Conservation (phyloP, 768 basidiomycete species). For the Aureoboletus auriporus region DNA sequence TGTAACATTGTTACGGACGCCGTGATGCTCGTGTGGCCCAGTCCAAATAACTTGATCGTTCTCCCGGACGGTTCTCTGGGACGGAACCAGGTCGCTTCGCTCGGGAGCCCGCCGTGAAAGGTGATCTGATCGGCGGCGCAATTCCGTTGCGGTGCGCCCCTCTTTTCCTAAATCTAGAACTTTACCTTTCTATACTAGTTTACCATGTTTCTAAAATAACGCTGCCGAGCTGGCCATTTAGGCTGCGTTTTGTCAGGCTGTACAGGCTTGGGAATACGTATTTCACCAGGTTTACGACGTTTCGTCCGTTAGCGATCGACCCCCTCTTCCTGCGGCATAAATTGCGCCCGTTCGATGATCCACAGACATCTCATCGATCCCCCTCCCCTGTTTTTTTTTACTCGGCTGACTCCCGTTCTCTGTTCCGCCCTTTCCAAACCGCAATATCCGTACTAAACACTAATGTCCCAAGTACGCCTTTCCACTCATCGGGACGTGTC, state of each 20-base stretch:
- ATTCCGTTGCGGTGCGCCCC: not conserved
- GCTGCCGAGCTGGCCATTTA: constrained; percentile 19
- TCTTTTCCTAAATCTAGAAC: constrained; percentile 26
- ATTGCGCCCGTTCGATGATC: constrained; percentile 19
- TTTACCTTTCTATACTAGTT: constrained; percentile 22
- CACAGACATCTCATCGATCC: constrained; percentile 6
- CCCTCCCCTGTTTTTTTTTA: constrained; percentile 5
- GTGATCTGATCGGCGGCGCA: constrained; percentile 21
- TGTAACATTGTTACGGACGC: constrained; percentile 8
- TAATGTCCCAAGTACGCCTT: constrained; percentile 25
- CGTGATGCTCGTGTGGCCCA: constrained; percentile 6
- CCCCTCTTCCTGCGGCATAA: constrained; percentile 25
- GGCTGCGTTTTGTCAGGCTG: constrained; percentile 25
- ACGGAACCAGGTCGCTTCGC: constrained; percentile 13
- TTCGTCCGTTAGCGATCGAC: constrained; percentile 21
- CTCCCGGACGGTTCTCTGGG: constrained; percentile 9
- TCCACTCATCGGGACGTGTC: not conserved
- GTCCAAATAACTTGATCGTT: constrained; percentile 5
- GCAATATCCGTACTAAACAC: not conserved
- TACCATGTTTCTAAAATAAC: constrained; percentile 27
- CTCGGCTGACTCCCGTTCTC: not conserved
- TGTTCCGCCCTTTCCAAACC: constrained; percentile 2
- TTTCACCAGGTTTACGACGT: constrained; percentile 27
- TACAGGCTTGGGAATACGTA: constrained; percentile 34
- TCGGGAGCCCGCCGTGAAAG: constrained; percentile 10